phyloP scores from a whole-genome alignment of 2,329 filamentous ascomycete species.

The Lojkania enalia region DNA sequence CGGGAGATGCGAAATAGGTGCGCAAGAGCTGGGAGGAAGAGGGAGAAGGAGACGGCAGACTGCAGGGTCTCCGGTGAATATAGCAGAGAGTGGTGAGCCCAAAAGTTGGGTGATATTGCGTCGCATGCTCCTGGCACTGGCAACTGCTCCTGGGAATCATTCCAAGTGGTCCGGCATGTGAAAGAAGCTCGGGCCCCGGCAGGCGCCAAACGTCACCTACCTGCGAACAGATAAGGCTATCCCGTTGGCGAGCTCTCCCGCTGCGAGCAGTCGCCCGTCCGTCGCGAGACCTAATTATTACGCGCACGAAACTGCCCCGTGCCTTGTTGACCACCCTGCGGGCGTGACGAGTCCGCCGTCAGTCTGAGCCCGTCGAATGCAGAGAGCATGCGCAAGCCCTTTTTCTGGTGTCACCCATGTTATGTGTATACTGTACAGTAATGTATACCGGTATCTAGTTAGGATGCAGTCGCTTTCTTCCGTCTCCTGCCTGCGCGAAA shows the following conservation, averaged over 20 bases:
- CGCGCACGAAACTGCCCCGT: constrained; percentile 10
- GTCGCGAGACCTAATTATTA: constrained; percentile 5
- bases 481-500: no score
- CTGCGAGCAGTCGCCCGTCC: not conserved
- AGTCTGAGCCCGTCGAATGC: not conserved
- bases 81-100: not conserved
- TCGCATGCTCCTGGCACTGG: no score
- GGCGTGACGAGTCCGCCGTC: not conserved
- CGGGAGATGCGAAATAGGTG: no score
- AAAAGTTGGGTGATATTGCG: constrained; percentile 13
- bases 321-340: constrained; percentile 9
- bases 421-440: not conserved
- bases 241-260: not conserved
- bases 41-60: not conserved
- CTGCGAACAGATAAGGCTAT: constrained; percentile 17
- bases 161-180: constrained; percentile 13
- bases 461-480: no score
- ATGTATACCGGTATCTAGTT: no score
- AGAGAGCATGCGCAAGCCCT: not conserved
- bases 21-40: not conserved
- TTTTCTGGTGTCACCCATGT: not conserved
- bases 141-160: constrained; percentile 4
- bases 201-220: constrained; percentile 8
- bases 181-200: constrained; percentile 17
- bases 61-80: constrained; percentile 4